Conservation (phyloP, 2,329 filamentous ascomycete genomes). For the Pseudogymnoascus sp. region DNA sequence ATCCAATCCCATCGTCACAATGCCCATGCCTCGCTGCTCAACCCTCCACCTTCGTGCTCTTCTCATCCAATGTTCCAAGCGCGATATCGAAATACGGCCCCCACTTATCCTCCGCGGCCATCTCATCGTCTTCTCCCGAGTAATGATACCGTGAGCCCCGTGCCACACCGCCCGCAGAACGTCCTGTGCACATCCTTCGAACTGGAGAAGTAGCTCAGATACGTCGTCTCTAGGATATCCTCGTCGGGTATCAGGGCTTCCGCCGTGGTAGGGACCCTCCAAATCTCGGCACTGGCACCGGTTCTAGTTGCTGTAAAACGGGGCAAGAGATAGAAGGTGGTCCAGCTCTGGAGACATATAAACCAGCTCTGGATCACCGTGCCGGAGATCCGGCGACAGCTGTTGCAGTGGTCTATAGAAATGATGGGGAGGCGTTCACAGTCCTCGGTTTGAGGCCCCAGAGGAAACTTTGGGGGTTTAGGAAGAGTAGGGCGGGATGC, state of each 20-base stretch:
- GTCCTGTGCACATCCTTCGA: constrained; percentile 22
- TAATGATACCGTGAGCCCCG: constrained; percentile 22
- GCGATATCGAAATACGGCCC: constrained; percentile 21
- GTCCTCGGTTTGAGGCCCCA: constrained; percentile 15
- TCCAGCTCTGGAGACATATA: constrained; percentile 25
- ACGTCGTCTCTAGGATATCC: constrained; percentile 14
- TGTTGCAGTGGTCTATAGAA: constrained; percentile 25
- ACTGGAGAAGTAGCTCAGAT: constrained; percentile 17
- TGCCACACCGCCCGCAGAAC: constrained; percentile 27
- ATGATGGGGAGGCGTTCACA: constrained; percentile 21
- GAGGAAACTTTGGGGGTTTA: background rate
- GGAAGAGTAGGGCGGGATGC: constrained; percentile 16
- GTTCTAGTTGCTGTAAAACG: background rate
- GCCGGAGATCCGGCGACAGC: constrained; percentile 22
- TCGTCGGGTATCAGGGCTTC: constrained; percentile 13
- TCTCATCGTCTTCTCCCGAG: constrained; percentile 14
- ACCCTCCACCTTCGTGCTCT: constrained; percentile 18
- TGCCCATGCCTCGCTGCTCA: constrained; percentile 20
- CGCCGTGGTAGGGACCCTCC: constrained; percentile 2
- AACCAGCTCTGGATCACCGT: constrained; percentile 24
- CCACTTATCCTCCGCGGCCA: background rate
- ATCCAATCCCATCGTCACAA: constrained; percentile 22
- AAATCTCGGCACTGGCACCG: background rate
- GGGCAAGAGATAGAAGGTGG: constrained; percentile 21
- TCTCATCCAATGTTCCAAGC: constrained; percentile 23